Base-by-base conservation (phyloP, 495 filamentous ascomycete genomes). In the Parathielavia appendiculata region DNA sequence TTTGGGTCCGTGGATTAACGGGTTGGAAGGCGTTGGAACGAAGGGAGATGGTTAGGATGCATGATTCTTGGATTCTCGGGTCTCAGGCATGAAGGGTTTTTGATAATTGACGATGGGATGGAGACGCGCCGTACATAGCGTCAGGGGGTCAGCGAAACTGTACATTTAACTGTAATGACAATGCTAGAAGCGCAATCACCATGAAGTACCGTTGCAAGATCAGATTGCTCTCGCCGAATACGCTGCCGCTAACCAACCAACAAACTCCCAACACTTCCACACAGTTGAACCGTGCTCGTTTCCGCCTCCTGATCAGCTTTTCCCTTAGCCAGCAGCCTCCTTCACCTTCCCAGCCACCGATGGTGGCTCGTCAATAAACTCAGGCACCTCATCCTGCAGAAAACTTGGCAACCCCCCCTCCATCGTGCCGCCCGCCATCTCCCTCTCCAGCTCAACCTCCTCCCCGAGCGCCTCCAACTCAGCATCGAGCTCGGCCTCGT, bases 401-500 rank as follows among this genome's bases (percentile, higher is more conserved):
- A 93, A 97, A 59, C 86, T 86, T 10, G 95, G 95, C 61, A 92
- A 76, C 23, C 79, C 80, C 0, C 52, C 55, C 17, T 47, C 59
- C 16, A 39, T 52, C 22, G 82, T 83, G 19, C 77, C 78, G 50
- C 83, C 81, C 17, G 77, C 80, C 45, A 81, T 74, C 46, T 76
- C 77, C 41, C 72, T 63, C 56, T 87, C 85, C 56, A 92, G 78
- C 75, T 96, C 87, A 14, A 87, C 84, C 75, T 99, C 93, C 60
- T 92, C 89, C 8, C 92, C 91, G 22, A 99, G 75, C 30, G 92
- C 90, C 76, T 99, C 93, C 63, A 98, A 75, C 76, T 98, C 93
- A 5, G 95, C 95, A 73, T 99, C 93, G 59, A 97, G 75, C 75
- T 99, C 93, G 2, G 88, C 87, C 83, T 99, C 95, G 75, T 99